These are phyloP conservation scores for Lippia alba DNA, from an alignment of 305 asterid species.

Conservation along the genomic window DNA sequence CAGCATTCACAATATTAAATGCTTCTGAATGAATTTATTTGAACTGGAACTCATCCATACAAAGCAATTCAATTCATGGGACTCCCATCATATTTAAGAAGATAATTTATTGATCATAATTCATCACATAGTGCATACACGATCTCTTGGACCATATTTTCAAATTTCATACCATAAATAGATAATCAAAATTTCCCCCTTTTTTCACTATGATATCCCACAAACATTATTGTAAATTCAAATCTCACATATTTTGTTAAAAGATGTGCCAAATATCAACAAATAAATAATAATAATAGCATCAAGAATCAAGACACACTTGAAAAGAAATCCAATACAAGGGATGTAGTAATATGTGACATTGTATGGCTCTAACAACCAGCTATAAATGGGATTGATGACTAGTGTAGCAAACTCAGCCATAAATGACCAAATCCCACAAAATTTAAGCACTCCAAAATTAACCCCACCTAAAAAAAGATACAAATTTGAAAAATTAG, in stretches of 20 bases:
- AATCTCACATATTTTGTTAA: background rate
- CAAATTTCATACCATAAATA: background rate
- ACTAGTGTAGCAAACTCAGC: background rate
- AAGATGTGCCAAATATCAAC: conserved; percentile 5
- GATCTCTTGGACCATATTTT: background rate
- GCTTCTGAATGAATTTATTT: conserved; percentile 20
- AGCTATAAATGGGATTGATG: conserved; percentile 11
- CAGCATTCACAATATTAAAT: conserved; percentile 6
- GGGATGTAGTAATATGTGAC: no score
- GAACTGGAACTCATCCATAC: background rate
- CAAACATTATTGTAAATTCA: background rate
- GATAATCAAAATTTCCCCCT: background rate
- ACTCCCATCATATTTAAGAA: conserved; percentile 9
- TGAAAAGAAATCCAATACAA: background rate
- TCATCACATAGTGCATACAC: background rate
- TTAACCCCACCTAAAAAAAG: background rate
- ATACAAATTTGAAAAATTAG: background rate
- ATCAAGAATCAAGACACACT: no score
- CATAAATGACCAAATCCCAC: conserved; percentile 33
- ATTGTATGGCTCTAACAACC: background rate
- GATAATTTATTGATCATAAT: conserved; percentile 8
- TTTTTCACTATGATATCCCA: background rate
- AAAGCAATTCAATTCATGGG: background rate
- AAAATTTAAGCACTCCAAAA: conserved; percentile 25
- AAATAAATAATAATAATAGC: background rate